Base-by-base conservation (phyloP, 768 basidiomycete genomes). In the Lactarius evosmus region DNA sequence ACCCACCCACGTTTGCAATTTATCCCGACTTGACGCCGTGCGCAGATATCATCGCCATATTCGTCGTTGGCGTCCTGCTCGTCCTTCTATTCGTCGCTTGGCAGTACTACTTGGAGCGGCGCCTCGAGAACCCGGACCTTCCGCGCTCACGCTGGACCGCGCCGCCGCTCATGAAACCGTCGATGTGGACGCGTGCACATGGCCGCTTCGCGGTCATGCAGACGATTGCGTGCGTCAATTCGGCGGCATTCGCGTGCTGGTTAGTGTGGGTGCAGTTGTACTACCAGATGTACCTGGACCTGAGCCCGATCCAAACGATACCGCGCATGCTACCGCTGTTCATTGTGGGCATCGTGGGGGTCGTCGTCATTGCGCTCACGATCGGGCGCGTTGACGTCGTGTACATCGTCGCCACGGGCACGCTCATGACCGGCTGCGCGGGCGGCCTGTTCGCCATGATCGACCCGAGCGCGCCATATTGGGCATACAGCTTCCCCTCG, bases 401-500 rank as follows among this genome's bases (percentile, higher is more conserved):
- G 1, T 79, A 77, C 57, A 77, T 93, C 36, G 73, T 88, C 19
- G 46, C 76, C 0, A 58, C 75, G 19, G 90, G 91, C 19, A 85
- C 87, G 0, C 55, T 81, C 4, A 71, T 85, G 34, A 91, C 91
- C 0, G 78, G 79, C 3, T 56, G 73, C 9, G 87, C 87, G 0
- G 80, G 79, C 63, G 74, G 91, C 9, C 75, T 91, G 3, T 89
- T 91, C 68, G 90, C 90, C 2, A 66, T 89, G 3, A 88, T 91
- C 65, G 68, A 82, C 27, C 81, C 87, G 0, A 66, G 72, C 0
- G 76, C 76, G 8, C 74, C 85, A 1, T 93, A 86, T 68, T 93
- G 91, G 91, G 87, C 86, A 1, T 88, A 80, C 61, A 85, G 83
- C 6, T 93, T 93, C 73, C 88, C 89, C 0, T 81, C 86, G 1